phyloP scores from a whole-genome alignment of 441 rosid genomes.

The Croton setiger region DNA sequence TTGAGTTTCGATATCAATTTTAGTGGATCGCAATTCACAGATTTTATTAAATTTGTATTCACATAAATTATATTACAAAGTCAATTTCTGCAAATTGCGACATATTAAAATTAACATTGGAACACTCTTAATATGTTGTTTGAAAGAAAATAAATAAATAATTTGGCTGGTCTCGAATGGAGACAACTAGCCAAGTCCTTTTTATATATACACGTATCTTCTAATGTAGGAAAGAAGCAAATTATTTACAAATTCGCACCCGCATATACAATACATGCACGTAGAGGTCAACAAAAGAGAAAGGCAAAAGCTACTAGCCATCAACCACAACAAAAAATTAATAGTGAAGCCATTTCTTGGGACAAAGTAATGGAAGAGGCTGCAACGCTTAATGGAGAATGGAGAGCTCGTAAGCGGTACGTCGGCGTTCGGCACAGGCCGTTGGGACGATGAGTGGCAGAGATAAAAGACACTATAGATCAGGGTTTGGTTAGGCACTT shows the following conservation, averaged over 20 bases:
- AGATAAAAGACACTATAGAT: conserved; percentile 52
- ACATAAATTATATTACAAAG: no score
- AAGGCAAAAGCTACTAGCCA: neutral
- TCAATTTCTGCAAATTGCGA: no score
- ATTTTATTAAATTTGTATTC: no score
- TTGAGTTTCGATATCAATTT: no score
- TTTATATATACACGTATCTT: neutral
- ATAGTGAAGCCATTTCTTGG: conserved; percentile 21
- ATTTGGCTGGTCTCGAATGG: no score
- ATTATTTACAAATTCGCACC: neutral
- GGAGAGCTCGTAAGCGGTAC: conserved; percentile 38
- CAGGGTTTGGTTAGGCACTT: conserved; percentile 52
- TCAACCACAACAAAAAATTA: neutral
- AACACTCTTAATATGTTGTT: no score
- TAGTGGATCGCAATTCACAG: no score
- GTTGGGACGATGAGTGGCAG: conserved; percentile 54
- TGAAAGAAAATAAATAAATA: no score
- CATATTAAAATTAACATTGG: no score
- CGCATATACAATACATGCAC: no score
- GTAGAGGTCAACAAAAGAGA: conserved; percentile 24
- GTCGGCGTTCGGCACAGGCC: conserved; percentile 54
- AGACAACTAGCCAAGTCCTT: no score
- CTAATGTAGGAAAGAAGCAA: neutral
- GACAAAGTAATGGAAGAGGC: conserved; percentile 33
- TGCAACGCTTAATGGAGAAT: conserved; percentile 25